These are phyloP conservation scores for Saturnispora mendoncae DNA, from an alignment of 805 yeast species.

Conservation along the genomic window DNA sequence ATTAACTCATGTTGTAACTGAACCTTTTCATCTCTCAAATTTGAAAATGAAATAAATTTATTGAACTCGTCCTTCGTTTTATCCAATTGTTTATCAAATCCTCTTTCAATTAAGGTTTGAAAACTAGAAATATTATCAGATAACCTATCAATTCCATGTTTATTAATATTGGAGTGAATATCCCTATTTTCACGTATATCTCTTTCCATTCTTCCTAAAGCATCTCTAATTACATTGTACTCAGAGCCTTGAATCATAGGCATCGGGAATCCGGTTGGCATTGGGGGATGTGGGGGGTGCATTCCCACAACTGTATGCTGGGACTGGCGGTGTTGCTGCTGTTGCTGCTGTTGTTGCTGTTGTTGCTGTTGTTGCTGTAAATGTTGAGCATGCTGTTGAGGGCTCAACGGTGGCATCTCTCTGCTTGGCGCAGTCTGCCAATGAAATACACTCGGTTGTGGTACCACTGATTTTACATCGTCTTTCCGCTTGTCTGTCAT, in stretches of 20 bases:
- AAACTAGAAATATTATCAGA: conserved; percentile 1
- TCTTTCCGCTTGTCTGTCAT: not conserved
- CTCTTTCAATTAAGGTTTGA: not conserved
- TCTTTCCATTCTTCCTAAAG: conserved; percentile 3
- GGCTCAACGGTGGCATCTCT: conserved; percentile 1
- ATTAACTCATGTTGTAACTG: conserved; percentile 4
- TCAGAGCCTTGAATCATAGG: conserved; percentile 2
- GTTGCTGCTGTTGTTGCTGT: not conserved
- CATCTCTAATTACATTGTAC: conserved; percentile 1
- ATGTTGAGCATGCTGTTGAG: not conserved
- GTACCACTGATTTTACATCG: not conserved
- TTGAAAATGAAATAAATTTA: conserved; percentile 4
- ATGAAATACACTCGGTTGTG: not conserved
- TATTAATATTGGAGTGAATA: not conserved
- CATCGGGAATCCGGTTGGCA: conserved; percentile 1
- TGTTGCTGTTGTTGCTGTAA: conserved; percentile 2
- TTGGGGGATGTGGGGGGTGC: conserved; percentile 1
- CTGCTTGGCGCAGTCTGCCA: conserved; percentile 6
- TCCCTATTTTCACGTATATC: conserved; percentile 4
- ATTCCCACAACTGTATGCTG: conserved; percentile 4
- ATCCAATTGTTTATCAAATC: not conserved
- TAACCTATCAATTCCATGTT: conserved; percentile 1
- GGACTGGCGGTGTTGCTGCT: conserved; percentile 1
- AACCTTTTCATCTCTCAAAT: conserved; percentile 6
- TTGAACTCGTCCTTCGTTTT: conserved; percentile 7